Conservation (phyloP, 768 basidiomycete genomes). For the Hydnomerulius pinastri region DNA sequence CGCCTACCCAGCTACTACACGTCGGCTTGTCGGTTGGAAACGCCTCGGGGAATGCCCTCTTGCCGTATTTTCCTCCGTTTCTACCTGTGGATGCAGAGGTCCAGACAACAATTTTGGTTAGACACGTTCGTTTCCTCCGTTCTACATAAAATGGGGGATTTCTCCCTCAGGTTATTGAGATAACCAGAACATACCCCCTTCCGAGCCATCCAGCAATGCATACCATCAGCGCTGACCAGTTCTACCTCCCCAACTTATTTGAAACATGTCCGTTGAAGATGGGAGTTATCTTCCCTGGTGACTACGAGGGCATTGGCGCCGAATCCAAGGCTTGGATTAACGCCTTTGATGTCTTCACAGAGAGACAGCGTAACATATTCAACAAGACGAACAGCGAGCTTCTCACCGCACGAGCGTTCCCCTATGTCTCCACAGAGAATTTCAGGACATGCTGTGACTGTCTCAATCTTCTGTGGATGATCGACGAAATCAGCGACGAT, state of each 20-base stretch:
- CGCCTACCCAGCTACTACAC: background rate
- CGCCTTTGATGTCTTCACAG: constrained; percentile 57
- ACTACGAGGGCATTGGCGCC: constrained; percentile 55
- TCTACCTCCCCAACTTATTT: constrained; percentile 59
- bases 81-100: constrained; percentile 3
- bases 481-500: constrained; percentile 71
- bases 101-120: background rate
- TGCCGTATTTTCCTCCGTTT: background rate
- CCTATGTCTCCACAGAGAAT: constrained; percentile 56
- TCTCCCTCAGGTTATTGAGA: no score
- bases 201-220: constrained; percentile 4
- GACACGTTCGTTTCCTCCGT: constrained; percentile 7
- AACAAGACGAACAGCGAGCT: constrained; percentile 61
- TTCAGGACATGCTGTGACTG: constrained; percentile 66
- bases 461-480: constrained; percentile 60
- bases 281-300: constrained; percentile 51
- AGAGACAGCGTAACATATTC: constrained; percentile 57
- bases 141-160: constrained; percentile 11
- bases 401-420: constrained; percentile 61
- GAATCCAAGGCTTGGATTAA: constrained; percentile 66
- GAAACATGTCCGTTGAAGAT: constrained; percentile 45
- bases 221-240: constrained; percentile 26
- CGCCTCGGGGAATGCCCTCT: constrained; percentile 8
- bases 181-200: background rate
- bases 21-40: constrained; percentile 3